Evolutionary conservation across 169 alveolate species (phyloP), one percentile per base, ranked within the genome.

Genomic region (Plasmodium vivax): DNA sequence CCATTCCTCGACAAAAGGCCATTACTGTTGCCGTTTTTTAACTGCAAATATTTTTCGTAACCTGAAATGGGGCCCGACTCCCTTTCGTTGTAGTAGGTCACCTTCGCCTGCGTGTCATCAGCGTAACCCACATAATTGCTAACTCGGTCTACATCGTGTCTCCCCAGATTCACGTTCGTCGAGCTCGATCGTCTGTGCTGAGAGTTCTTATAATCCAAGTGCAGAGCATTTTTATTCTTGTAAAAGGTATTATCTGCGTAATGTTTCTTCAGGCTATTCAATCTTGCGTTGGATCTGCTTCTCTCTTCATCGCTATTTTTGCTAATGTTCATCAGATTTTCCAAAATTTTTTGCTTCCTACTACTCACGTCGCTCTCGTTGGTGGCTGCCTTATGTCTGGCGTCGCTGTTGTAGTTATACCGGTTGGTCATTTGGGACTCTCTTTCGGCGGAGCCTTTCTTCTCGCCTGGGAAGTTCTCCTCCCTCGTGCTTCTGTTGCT

Each of bases 151-250:
- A 10, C 38, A 12, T 71, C 83, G 4, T 79, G 62, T 79, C 75
- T 79, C 34, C 94, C 83, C 12, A 81, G 36, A 80, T 88, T 36
- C 51, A 88, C 94, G 51, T 88, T 88, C 36, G 90, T 88, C 34
- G 94, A 88, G 47, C 41, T 88, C n/a, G 94, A 88, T 47, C 94
- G 94, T 62, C 72, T 79, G 81, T 74, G 93, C 14, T 88, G 41
- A n/a, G 73, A 10, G 58, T 79, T 88, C 30, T 88, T 88, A 51
- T 79, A 62, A 23, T 80, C 94, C 8, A 16, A 3, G 45, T 88
- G 82, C 47, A 38, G n/a, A 10, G 7, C 36, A 80, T 73, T 71
- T 34, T 88, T 88, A 79, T 68, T 68, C 2, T 58, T 79, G 82
- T 88, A 79, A 88, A 45, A 79, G 16, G 62, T 14, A 74, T 73